Conservation (phyloP, 768 basidiomycete species). For the Tylopilus cervinicoccineus region DNA sequence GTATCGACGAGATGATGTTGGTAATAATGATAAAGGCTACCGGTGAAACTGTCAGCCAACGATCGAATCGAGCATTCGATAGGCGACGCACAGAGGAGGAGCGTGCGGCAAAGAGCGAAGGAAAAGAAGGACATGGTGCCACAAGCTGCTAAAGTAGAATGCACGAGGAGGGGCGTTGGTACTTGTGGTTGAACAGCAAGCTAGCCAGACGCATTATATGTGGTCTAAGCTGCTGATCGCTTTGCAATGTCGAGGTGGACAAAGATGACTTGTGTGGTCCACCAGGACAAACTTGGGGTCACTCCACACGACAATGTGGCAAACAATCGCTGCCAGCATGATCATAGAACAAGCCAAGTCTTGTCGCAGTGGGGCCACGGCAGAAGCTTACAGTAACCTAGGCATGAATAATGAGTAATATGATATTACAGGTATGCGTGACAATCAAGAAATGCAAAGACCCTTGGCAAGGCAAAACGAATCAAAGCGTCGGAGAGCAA, state of each 20-base stretch:
- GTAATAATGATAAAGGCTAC: constrained; percentile 16
- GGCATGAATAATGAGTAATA: neutral
- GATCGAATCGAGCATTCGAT: neutral
- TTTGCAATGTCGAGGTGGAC: constrained; percentile 3
- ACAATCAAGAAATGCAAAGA: neutral
- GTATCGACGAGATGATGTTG: constrained; percentile 10
- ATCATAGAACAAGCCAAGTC: no score
- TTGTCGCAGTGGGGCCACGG: no score
- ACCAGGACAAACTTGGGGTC: constrained; percentile 8
- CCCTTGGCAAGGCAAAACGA: no score
- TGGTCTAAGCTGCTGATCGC: neutral
- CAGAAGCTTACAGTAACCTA: neutral
- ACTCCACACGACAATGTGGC: neutral
- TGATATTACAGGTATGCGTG: neutral
- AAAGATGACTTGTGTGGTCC: constrained; percentile 9
- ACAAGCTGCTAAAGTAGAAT: constrained; percentile 18
- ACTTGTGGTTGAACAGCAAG: neutral
- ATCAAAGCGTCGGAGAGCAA: constrained; percentile 1
- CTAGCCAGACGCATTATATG: constrained; percentile 15
- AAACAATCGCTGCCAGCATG: neutral
- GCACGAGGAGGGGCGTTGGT: constrained; percentile 1
- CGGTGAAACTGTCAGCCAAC: constrained; percentile 1
- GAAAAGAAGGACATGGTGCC: constrained; percentile 27
- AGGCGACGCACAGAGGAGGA: constrained; percentile 19
- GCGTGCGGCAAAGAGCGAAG: constrained; percentile 16